phyloP scores from a whole-genome alignment of 345 rosid species.

The Carallia brachiata region DNA sequence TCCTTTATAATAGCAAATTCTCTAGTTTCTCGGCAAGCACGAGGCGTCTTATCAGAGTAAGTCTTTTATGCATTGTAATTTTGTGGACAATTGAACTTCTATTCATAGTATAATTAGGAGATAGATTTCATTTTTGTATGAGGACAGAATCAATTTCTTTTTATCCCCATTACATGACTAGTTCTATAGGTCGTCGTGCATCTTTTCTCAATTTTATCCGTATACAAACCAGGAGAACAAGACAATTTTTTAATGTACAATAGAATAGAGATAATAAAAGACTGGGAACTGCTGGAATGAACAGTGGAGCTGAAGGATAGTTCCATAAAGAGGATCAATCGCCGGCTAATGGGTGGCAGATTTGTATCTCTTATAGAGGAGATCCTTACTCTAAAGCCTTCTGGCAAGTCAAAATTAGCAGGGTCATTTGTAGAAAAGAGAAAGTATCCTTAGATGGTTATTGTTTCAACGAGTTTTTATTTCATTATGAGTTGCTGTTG shows the following conservation, averaged over 20 bases:
- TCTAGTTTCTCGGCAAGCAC: conserved; percentile 81
- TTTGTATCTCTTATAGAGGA: conserved; percentile 1
- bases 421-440: too few relatives aligned
- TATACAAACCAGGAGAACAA: background rate
- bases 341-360: background rate
- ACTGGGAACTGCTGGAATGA: background rate
- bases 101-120: background rate
- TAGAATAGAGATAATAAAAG: background rate
- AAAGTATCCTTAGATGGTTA: background rate
- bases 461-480: background rate
- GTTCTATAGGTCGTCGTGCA: too few relatives aligned
- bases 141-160: too few relatives aligned
- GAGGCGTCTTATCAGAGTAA: conserved; percentile 53
- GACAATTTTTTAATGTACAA: background rate
- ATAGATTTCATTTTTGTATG: background rate
- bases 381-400: background rate
- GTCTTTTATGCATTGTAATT: conserved; percentile 22
- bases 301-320: background rate
- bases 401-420: background rate
- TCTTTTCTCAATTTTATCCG: background rate
- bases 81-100: conserved; percentile 1
- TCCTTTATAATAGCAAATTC: conserved; percentile 80
- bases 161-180: background rate
- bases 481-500: background rate
- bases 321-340: background rate